phyloP scores from a whole-genome alignment of 2,329 filamentous ascomycete species.

The Coniosporium tulheliwenetii region DNA sequence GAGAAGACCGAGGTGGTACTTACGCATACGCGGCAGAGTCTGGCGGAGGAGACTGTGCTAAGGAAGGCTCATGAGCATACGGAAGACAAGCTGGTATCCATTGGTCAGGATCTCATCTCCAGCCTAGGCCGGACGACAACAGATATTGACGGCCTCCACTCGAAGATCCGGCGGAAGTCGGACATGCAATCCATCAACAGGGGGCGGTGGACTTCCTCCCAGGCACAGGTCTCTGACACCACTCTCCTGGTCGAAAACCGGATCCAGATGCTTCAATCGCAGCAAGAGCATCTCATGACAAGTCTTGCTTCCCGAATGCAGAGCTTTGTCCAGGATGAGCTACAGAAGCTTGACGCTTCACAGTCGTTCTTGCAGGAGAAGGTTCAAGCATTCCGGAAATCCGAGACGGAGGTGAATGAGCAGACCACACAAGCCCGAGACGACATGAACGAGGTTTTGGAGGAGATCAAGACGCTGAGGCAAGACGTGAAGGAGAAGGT shows the following conservation, averaged over 20 bases:
- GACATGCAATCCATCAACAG: constrained; percentile 71
- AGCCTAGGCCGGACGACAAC: constrained; percentile 64
- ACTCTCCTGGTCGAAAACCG: constrained; percentile 63
- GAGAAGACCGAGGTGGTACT: constrained; percentile 81
- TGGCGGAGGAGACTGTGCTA: constrained; percentile 66
- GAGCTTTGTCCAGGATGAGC: constrained; percentile 58
- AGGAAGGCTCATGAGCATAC: constrained; percentile 77
- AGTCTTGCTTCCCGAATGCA: constrained; percentile 58
- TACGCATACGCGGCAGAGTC: constrained; percentile 54
- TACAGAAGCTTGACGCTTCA: constrained; percentile 54
- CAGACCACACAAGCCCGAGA: constrained; percentile 58
- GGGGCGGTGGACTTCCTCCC: constrained; percentile 61
- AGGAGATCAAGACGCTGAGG: constrained; percentile 80
- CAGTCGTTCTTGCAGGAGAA: constrained; percentile 58
- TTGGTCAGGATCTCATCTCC: constrained; percentile 62
- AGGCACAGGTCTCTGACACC: constrained; percentile 59
- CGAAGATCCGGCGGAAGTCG: constrained; percentile 74
- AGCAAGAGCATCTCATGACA: constrained; percentile 57
- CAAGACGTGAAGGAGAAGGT: constrained; percentile 79
- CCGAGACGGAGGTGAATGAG: constrained; percentile 50
- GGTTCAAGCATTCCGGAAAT: constrained; percentile 48
- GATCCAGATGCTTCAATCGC: constrained; percentile 53
- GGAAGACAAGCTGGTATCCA: constrained; percentile 56
- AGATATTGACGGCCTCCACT: constrained; percentile 68
- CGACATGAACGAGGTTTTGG: constrained; percentile 79